Percentiles rank a stretch among this genome's conserved stretches.
Evolutionary conservation across 345 rosid species (phyloP).

Genomic region (Noccaea caerulescens): DNA sequence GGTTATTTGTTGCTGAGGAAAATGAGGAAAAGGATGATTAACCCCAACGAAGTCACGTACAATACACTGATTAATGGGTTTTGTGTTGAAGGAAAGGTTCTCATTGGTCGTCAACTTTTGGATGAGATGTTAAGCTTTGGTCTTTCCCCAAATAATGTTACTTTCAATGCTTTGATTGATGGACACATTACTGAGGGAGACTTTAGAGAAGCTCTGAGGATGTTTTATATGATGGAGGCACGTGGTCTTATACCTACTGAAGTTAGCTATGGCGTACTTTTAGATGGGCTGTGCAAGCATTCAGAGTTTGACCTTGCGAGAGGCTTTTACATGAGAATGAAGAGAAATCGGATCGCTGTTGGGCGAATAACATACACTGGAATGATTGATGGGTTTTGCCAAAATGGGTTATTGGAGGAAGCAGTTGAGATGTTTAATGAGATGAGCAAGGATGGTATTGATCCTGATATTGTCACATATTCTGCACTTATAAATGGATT

Average conservation of each 20-base stretch:
- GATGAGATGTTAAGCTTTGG: constrained; percentile 68
- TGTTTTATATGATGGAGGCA: constrained; percentile 63
- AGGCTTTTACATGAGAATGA: constrained; percentile 69
- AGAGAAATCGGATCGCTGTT: constrained; percentile 54
- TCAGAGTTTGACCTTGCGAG: constrained; percentile 63
- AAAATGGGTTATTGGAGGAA: constrained; percentile 61
- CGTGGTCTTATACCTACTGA: constrained; percentile 59
- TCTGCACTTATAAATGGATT: constrained; percentile 85
- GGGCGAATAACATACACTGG: constrained; percentile 66
- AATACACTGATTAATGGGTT: constrained; percentile 78
- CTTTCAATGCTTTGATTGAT: constrained; percentile 73
- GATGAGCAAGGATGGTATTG: constrained; percentile 65
- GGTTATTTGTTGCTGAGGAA: constrained; percentile 76
- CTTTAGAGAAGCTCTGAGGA: constrained; percentile 65
- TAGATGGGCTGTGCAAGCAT: constrained; percentile 73
- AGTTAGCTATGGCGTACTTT: constrained; percentile 67
- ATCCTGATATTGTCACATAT: constrained; percentile 74
- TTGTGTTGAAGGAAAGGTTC: constrained; percentile 70
- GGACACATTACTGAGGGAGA: constrained; percentile 60
- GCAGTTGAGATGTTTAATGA: constrained; percentile 57
- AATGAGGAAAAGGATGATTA: constrained; percentile 72
- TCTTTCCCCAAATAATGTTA: constrained; percentile 59
- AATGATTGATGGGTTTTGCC: constrained; percentile 77
- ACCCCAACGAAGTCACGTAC: constrained; percentile 74
- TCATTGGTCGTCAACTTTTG: constrained; percentile 59